phyloP scores from a whole-genome alignment of 495 filamentous ascomycete species.

The Alectoria sarmentosa region DNA sequence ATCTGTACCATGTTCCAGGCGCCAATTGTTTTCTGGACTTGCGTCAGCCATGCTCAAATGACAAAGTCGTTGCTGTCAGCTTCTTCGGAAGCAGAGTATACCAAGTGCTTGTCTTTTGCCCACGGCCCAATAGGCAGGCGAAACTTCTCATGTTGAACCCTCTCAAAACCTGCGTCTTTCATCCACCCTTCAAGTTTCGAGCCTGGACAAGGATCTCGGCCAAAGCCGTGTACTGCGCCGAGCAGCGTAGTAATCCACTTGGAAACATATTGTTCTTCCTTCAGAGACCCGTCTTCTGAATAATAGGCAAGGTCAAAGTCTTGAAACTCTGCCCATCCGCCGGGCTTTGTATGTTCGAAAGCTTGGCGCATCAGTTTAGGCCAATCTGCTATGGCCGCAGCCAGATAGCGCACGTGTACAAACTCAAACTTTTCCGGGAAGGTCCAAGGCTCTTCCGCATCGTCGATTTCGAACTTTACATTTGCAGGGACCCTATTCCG shows the following conservation, averaged over 20 bases:
- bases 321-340: conserved; percentile 30
- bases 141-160: conserved; percentile 23
- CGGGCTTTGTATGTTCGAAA: conserved; percentile 27
- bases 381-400: conserved; percentile 47
- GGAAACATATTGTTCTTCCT: neutral
- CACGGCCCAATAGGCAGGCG: conserved; percentile 30
- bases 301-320: conserved; percentile 29
- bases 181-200: conserved; percentile 24
- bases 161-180: conserved; percentile 28
- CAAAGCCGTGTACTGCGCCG: conserved; percentile 7
- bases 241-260: conserved; percentile 12
- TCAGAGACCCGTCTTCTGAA: conserved; percentile 27
- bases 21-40: conserved; percentile 22
- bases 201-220: conserved; percentile 20
- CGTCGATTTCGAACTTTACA: conserved; percentile 55
- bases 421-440: conserved; percentile 44
- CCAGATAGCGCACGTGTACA: conserved; percentile 43
- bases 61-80: no score
- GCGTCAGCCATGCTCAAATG: no score
- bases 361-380: conserved; percentile 30
- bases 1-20: conserved; percentile 36
- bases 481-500: conserved; percentile 44
- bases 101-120: conserved; percentile 30
- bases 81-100: no score
- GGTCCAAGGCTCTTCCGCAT: conserved; percentile 44